Evolutionary conservation across 2,329 filamentous ascomycete genomes (phyloP).

Genomic region (Apiospora pterosperma): DNA sequence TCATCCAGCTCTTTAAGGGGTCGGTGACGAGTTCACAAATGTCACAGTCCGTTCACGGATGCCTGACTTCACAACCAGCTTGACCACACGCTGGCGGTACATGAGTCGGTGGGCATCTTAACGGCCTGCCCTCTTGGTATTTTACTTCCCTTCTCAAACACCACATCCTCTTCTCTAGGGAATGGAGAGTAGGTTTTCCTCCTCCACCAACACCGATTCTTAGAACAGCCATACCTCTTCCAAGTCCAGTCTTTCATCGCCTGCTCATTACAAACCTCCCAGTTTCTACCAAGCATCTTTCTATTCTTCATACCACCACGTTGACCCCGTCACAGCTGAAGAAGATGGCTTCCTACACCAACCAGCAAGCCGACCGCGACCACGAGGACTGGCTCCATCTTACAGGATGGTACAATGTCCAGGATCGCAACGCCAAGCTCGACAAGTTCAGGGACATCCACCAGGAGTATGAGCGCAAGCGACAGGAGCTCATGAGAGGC

Average conservation of each 20-base stretch:
- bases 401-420: constrained; percentile 14
- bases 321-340: neutral
- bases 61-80: neutral
- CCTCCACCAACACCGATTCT: neutral
- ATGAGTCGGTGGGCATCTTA: neutral
- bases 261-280: neutral
- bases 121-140: neutral
- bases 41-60: neutral
- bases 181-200: neutral
- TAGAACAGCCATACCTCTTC: neutral
- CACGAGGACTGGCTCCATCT: constrained; percentile 14
- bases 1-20: no score
- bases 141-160: neutral
- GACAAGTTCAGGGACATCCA: neutral
- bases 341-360: neutral
- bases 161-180: neutral
- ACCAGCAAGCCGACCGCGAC: neutral
- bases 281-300: neutral
- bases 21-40: neutral
- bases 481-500: neutral
- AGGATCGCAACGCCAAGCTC: constrained; percentile 8
- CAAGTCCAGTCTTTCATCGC: neutral
- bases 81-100: no score
- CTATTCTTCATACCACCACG: neutral
- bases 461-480: constrained; percentile 2